These are phyloP conservation scores for Condylostoma magnum DNA, from an alignment of 169 alveolate species.

Conservation along the genomic window DNA sequence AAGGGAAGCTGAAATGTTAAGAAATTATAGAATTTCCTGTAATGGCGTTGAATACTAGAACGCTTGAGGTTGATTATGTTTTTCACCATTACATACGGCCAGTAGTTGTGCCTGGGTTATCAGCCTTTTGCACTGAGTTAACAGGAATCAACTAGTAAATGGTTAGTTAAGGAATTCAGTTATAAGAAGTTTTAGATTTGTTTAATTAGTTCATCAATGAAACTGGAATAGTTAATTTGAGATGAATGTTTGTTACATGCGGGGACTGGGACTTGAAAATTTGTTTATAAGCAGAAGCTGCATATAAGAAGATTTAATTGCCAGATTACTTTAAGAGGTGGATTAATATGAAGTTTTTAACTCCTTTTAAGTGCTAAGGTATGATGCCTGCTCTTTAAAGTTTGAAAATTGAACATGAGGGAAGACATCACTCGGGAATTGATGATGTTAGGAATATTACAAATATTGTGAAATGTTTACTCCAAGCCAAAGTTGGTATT, in stretches of 20 bases:
- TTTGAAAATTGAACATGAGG: constrained; percentile 38
- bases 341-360: constrained; percentile 63
- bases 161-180: constrained; percentile 48
- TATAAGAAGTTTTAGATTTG: constrained; percentile 40
- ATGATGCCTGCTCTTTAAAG: constrained; percentile 47
- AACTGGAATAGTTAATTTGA: constrained; percentile 28
- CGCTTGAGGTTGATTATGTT: constrained; percentile 22
- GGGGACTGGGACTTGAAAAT: constrained; percentile 67
- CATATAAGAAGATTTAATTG: constrained; percentile 30
- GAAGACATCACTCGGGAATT: constrained; percentile 72
- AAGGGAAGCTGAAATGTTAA: constrained; percentile 25
- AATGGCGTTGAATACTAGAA: constrained; percentile 32
- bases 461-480: too few species aligned
- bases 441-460: constrained; percentile 68
- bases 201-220: constrained; percentile 36
- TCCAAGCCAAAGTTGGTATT: too few species aligned
- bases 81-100: constrained; percentile 58
- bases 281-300: constrained; percentile 47
- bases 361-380: too few species aligned
- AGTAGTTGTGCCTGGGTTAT: constrained; percentile 44
- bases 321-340: constrained; percentile 47
- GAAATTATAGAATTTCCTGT: constrained; percentile 77
- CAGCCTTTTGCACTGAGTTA: constrained; percentile 67
- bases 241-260: constrained; percentile 55
- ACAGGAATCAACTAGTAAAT: constrained; percentile 67